Evolutionary conservation across 768 basidiomycete species (phyloP).

Genomic region (Porphyrellus cyaneotinctus): DNA sequence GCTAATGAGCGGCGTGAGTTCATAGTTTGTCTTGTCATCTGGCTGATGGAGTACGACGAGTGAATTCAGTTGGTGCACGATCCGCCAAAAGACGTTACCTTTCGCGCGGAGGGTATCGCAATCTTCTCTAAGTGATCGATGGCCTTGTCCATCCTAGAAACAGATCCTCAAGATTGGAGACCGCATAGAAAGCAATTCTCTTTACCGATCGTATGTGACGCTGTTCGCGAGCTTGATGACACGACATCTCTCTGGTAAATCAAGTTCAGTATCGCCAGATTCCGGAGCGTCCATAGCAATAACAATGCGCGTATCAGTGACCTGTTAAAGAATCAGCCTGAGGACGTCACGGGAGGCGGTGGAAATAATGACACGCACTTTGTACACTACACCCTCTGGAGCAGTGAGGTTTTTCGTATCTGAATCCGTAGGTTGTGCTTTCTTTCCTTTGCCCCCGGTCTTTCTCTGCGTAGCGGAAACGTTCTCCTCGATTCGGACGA

Average conservation of each 20-base stretch:
- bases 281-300: slow-evolving; percentile 72
- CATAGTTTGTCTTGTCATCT: slow-evolving; percentile 41
- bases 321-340: slow-evolving; percentile 39
- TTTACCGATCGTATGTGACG: slow-evolving; percentile 82
- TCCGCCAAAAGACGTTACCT: slow-evolving; percentile 12
- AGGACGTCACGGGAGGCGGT: neutral
- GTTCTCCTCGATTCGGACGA: slow-evolving; percentile 80
- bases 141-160: slow-evolving; percentile 78
- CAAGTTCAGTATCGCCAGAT: slow-evolving; percentile 56
- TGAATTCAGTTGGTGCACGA: too few species aligned
- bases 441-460: slow-evolving; percentile 45
- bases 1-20: slow-evolving; percentile 51
- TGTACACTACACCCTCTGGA: slow-evolving; percentile 83
- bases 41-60: slow-evolving; percentile 18
- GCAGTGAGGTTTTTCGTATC: slow-evolving; percentile 38
- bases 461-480: slow-evolving; percentile 42
- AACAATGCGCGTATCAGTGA: slow-evolving; percentile 77
- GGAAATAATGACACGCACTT: slow-evolving; percentile 38
- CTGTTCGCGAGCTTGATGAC: slow-evolving; percentile 89
- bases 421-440: slow-evolving; percentile 28
- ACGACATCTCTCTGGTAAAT: slow-evolving; percentile 81
- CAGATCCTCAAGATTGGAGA: neutral
- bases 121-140: slow-evolving; percentile 61
- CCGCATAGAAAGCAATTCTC: neutral
- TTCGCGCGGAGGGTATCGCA: slow-evolving; percentile 25